Percentiles rank a stretch among this genome's conserved stretches.
These are phyloP conservation scores for Hypoxylon crocopeplum DNA, from an alignment of 495 filamentous ascomycete genomes.

Conservation along the genomic window DNA sequence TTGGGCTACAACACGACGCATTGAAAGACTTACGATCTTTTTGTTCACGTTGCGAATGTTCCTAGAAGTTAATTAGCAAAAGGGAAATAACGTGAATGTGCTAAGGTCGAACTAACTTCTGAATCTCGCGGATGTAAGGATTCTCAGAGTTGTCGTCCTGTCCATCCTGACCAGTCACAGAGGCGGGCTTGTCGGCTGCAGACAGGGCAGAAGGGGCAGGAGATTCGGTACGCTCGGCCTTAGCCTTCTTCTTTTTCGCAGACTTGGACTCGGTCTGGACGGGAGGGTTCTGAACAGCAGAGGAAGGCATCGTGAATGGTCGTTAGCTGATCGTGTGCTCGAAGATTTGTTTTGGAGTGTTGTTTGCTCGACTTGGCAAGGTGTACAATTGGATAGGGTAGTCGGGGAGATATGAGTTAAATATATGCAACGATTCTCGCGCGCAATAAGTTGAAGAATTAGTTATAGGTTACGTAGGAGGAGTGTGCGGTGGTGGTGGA, in stretches of 20 bases:
- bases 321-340: conserved; percentile 6
- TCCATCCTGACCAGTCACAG: conserved; percentile 50
- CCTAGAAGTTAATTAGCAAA: conserved; percentile 56
- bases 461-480: too few species aligned
- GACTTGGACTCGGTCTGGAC: conserved; percentile 63
- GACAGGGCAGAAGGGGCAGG: conserved; percentile 51
- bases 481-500: too few species aligned
- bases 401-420: too few species aligned
- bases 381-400: too few species aligned
- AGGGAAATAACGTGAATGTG: neutral
- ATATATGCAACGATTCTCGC: too few species aligned
- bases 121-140: conserved; percentile 80
- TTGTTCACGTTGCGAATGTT: conserved; percentile 85
- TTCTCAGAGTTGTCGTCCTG: conserved; percentile 67
- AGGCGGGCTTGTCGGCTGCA: conserved; percentile 49
- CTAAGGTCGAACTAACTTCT: conserved; percentile 67
- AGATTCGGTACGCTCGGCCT: conserved; percentile 60
- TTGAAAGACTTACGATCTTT: conserved; percentile 73
- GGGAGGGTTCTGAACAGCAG: conserved; percentile 58
- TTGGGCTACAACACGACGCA: neutral
- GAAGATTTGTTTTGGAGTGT: conserved; percentile 1
- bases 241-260: conserved; percentile 77
- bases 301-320: conserved; percentile 54
- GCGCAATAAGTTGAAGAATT: too few species aligned
- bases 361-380: conserved; percentile 30